Base-by-base conservation (phyloP, 495 filamentous ascomycete species). In the Talaromyces thailandensis region DNA sequence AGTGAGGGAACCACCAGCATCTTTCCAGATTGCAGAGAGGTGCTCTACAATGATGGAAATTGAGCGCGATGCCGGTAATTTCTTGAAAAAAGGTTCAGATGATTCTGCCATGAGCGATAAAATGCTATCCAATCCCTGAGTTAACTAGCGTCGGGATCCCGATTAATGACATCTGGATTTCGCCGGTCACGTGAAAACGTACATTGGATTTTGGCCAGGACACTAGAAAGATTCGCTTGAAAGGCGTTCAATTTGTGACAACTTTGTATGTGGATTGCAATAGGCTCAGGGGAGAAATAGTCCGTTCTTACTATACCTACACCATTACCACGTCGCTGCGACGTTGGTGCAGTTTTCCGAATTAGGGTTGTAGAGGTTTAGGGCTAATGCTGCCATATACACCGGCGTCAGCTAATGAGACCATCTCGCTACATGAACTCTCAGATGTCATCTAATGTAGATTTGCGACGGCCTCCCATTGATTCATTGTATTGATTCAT, bases 1-100 rank as follows among this genome's bases (percentile, higher is more conserved):
- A 74, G 52, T 50, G 64, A 63, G n/a, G 69, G 60, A 52, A 72
- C 67, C 64, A 74, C 69, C 66, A 76, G 70, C 77, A 79, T 79
- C 65, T 71, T 71, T 66, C 29, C 28, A 60, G 55, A 23, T 57
- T 35, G 29, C 18, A 35, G 55, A 57, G 55, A 35, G 25, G 29
- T 25, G 6, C 55, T 57, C 55, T 57, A 31, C 55, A 35, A 25
- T 24, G 29, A 35, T 35, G 29, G 29, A 57, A 35, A 9, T 57
- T 6, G 28, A 18, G 26, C 23, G 26, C 29, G 26, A 57, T 57
- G 55, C 55, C 23, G 29, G 55, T 57, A 35, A 11, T 57, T 57
- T 35, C 16, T 18, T 16, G 55, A 45, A 40, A 40, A n/a, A 16
- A 12, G 58, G 5, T 25, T 60, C 58, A 50, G 18, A 26, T 16